Evolutionary conservation across 305 asterid genomes (phyloP).

Genomic region (Fraxinus floribunda): DNA sequence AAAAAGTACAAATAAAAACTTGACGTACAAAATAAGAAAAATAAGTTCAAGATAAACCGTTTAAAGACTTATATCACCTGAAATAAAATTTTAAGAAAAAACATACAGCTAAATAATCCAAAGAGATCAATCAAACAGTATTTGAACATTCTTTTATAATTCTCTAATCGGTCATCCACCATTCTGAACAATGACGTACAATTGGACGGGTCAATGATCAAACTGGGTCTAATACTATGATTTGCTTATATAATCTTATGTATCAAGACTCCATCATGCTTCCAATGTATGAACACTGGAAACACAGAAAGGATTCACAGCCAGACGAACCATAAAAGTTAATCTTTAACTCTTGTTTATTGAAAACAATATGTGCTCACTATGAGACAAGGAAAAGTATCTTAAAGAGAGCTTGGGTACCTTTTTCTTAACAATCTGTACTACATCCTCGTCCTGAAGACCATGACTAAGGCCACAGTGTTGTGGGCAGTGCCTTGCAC

Average conservation of each 20-base stretch:
- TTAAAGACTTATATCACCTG: not conserved
- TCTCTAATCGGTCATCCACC: not conserved
- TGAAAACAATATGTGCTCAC: not conserved
- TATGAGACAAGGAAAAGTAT: not conserved
- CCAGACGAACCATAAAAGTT: not conserved
- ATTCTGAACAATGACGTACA: not conserved
- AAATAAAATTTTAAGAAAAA: not conserved
- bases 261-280: not conserved
- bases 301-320: not conserved
- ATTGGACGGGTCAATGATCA: not conserved
- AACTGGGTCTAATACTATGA: not conserved
- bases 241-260: not conserved
- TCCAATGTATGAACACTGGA: not conserved
- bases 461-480: conserved; percentile 84
- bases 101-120: not conserved
- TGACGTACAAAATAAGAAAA: not conserved
- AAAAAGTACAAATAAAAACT: not conserved
- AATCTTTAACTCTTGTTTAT: not conserved
- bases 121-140: not conserved
- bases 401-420: conserved; percentile 33
- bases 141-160: not conserved
- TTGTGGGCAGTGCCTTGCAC: conserved; percentile 95
- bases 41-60: not conserved
- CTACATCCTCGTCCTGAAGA: conserved; percentile 95
- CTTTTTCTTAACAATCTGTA: conserved; percentile 97